A percentile compares a stretch with the other conserved stretches of the same genome.
These are phyloP conservation scores for Flaveria linearis DNA, from an alignment of 129 eudicot genomes.

Conservation along the genomic window DNA sequence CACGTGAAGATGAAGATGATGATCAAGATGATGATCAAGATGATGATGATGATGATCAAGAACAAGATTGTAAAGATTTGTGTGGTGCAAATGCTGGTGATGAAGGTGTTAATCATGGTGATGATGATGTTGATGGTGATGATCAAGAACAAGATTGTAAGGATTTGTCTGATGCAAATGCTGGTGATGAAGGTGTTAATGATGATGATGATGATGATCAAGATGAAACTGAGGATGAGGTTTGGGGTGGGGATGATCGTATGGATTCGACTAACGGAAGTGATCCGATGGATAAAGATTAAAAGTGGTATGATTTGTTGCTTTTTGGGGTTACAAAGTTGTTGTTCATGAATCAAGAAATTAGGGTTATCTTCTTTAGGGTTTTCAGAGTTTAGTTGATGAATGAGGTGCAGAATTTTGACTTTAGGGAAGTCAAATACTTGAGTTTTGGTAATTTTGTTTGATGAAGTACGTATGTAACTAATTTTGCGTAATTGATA, in stretches of 20 bases:
- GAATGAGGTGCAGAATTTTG: conserved; percentile 9
- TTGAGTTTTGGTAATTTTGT: background rate
- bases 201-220: background rate
- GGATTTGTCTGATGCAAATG: background rate
- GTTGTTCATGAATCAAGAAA: background rate
- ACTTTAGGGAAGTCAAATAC: conserved; percentile 24
- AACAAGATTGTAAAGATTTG: background rate
- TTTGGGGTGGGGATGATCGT: background rate
- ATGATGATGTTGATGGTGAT: background rate
- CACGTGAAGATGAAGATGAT: background rate
- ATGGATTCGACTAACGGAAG: background rate
- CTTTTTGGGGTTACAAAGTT: background rate
- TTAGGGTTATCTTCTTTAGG: conserved; percentile 7
- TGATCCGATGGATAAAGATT: background rate
- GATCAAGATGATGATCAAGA: too few species aligned
- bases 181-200: background rate
- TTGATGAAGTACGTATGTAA: background rate
- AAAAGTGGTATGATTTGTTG: background rate
- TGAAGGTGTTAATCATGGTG: background rate
- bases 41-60: background rate
- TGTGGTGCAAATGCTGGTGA: background rate
- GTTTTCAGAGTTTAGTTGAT: background rate
- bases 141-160: background rate
- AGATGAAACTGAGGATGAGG: background rate
- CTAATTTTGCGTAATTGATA: background rate